phyloP scores from a whole-genome alignment of 129 eudicot species.

The Escallonia rubra region DNA sequence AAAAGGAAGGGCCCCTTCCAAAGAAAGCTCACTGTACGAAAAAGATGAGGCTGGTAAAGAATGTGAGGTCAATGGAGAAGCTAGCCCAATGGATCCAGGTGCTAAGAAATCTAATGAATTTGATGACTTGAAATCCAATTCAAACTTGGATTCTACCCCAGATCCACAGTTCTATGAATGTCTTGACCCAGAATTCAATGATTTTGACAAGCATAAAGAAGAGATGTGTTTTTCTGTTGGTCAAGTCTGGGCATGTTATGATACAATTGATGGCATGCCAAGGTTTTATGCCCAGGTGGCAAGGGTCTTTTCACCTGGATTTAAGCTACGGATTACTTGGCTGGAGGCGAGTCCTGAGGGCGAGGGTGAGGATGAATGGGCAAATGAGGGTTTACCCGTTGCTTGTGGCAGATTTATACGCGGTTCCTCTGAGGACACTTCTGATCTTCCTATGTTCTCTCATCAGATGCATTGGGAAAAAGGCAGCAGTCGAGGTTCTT shows the following conservation, averaged over 20 bases:
- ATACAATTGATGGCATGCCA: constrained; percentile 68
- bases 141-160: constrained; percentile 10
- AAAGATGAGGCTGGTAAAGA: not conserved
- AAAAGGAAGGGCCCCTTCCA: constrained; percentile 16
- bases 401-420: constrained; percentile 54
- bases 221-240: constrained; percentile 47
- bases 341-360: constrained; percentile 54
- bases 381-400: constrained; percentile 46
- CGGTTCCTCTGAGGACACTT: constrained; percentile 34
- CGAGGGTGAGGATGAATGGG: constrained; percentile 45
- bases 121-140: constrained; percentile 15
- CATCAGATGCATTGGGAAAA: constrained; percentile 47
- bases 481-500: constrained; percentile 21
- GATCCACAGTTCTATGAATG: constrained; percentile 26
- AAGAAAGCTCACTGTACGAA: constrained; percentile 18
- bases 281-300: constrained; percentile 65
- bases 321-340: constrained; percentile 61
- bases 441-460: constrained; percentile 55
- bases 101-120: constrained; percentile 6
- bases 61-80: constrained; percentile 9
- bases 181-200: constrained; percentile 61
- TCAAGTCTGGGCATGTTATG: constrained; percentile 90
- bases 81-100: constrained; percentile 5
- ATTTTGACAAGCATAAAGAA: constrained; percentile 56
- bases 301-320: constrained; percentile 32